Conservation (phyloP, 352 stramenopile genomes). For the Globisporangium megalacanthum region DNA sequence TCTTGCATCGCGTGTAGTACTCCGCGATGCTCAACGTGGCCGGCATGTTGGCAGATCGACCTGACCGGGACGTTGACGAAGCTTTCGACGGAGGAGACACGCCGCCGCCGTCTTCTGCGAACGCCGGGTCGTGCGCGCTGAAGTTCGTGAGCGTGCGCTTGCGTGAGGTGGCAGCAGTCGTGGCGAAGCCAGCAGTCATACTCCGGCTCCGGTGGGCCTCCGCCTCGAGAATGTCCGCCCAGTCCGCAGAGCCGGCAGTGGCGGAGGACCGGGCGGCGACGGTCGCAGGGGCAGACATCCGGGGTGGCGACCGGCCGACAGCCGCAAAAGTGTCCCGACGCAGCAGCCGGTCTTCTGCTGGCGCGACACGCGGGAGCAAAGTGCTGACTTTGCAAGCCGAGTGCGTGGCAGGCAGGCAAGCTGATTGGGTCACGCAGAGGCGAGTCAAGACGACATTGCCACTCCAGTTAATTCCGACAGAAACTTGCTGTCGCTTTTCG, state of each 20-base stretch:
- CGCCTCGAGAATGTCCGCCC: conserved; percentile 5
- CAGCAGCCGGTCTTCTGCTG: not conserved
- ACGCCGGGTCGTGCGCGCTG: conserved; percentile 1
- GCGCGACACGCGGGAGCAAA: too few species aligned
- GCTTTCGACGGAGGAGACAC: not conserved
- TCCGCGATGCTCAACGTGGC: conserved; percentile 1
- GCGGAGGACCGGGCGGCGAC: not conserved
- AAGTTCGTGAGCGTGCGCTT: conserved; percentile 17
- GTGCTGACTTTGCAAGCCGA: too few species aligned
- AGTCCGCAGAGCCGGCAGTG: not conserved
- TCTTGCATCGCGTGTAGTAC: conserved; percentile 12
- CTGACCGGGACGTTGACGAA: not conserved
- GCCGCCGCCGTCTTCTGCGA: not conserved
- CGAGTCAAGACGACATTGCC: too few species aligned
- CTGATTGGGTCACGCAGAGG: too few species aligned
- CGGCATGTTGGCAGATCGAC: not conserved
- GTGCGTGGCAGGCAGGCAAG: too few species aligned
- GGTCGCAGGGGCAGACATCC: not conserved
- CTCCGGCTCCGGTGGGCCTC: not conserved
- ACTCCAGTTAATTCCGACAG: too few species aligned
- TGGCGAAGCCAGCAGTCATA: not conserved
- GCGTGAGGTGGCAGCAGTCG: not conserved
- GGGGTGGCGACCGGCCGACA: not conserved
- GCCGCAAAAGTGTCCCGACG: not conserved
- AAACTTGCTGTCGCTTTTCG: too few species aligned